Evolutionary conservation across 164 flowering plant species (phyloP), one percentile per base, ranked within the genome.

Genomic region (Chimonanthus praecox): DNA sequence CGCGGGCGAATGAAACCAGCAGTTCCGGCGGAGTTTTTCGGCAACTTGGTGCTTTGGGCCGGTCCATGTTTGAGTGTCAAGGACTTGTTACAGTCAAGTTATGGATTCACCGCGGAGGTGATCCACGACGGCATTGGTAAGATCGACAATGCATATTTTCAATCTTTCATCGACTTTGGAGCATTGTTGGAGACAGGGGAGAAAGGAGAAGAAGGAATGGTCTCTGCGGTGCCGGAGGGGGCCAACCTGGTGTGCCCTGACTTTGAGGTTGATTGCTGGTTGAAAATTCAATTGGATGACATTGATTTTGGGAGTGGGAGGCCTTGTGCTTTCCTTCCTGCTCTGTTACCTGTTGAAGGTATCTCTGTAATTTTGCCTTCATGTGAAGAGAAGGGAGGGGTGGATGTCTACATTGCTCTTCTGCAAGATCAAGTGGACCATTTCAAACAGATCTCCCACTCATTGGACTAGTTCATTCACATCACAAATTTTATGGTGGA

Each of bases 141-240:
- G 47, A 50, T 77, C 5, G 69, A 72, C 60, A 68, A 73, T 20
- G 65, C 62, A 1, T 77, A 77, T 45, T 72, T 77, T 75, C 49
- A 61, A 62, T 77, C 79, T 13, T 72, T 77, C 44, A 73, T 77
- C 68, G 76, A 77, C 45, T 77, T 77, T 60, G 79, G 72, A 13
- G 73, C 18, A 48, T 5, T 58, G 11, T 7, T 15, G 33, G 62
- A 51, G 70, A 33, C 33, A 33, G 49, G 48, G 8, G 13, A 48
- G 4, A 61, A 75, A 16, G 78, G 45, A 49, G 16, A 33, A 33
- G 33, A 33, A 33, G 33, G 47, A 62, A 68, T 75, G 49, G 47
- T 46, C 8, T 58, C 33, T 1, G 7, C 61, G 3, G 66, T 58
- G 0, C 49, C 74, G 3, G 45, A 3, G 69, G n/a, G 4, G 3